Base-by-base conservation (phyloP, 805 yeast species). In the Candida ulmi region DNA sequence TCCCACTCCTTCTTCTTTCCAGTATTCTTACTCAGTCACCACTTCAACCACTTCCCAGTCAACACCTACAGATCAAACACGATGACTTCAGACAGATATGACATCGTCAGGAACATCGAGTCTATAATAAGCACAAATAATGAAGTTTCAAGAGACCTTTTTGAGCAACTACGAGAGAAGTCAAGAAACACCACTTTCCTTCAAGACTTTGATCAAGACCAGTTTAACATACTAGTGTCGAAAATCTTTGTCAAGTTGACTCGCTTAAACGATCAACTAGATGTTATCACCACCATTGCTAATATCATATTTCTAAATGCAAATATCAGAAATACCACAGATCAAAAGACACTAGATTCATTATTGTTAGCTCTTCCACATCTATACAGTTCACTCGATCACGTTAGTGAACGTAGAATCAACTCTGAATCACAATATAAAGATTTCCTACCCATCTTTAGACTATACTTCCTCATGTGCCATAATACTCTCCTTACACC, bases 381-480 rank as follows among this genome's bases (percentile, higher is more conserved):
- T 1, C 43, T 55, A 2, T 46, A 27, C 26, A 13, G 17, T 2
- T 35, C 53, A 37, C 35, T 55, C 15, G 50, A 48, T 11, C 40
- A 43, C 13, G 55, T 54, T 8, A 46, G 56, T 30, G 60, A 55
- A 39, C 48, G 54, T 8, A 43, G 40, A 17, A 51, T 55, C 26
- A 50, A 50, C 36, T 43, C 58, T 1, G 58, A 54, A 32, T 33
- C 45, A 9, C 49, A 54, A 27, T 54, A 48, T 33, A 40, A 45
- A 17, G 52, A 47, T 8, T 54, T 42, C 27, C 32, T 54, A 6
- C 60, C 60, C 15, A 53, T 55, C 4, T 53, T 55, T 28, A 44
- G 60, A 33, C 37, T 55, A 13, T 48, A 47, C 35, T 54, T 48
- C 42, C 36, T 54, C 18, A 37, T 55, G 11, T 27, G 50, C 1